A percentile compares a stretch with the other conserved stretches of the same genome.
Conservation (phyloP, 1,139 yeast genomes). For the Waltiozyma sp. region DNA sequence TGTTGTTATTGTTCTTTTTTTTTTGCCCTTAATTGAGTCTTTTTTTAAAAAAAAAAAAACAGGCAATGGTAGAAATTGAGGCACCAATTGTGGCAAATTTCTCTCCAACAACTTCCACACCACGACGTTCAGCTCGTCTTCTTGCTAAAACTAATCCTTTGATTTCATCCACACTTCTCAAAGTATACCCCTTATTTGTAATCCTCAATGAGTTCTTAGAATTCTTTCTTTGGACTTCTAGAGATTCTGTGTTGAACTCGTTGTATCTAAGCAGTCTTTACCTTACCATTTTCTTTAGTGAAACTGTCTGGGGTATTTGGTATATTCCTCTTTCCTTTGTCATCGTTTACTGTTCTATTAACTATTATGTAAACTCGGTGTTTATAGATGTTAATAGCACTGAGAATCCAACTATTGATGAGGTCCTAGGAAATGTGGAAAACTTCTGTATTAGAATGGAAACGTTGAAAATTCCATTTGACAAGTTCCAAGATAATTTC, state of each 20-base stretch:
- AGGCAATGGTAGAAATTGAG: background rate
- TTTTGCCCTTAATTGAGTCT: no score
- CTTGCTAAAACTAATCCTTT: constrained; percentile 32
- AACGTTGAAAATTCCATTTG: constrained; percentile 20
- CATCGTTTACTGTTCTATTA: constrained; percentile 6
- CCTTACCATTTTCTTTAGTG: constrained; percentile 8
- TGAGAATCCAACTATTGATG: constrained; percentile 41
- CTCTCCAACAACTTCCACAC: background rate
- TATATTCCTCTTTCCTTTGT: constrained; percentile 2
- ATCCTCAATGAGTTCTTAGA: constrained; percentile 20
- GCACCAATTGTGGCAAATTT: background rate
- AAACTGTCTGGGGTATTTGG: background rate
- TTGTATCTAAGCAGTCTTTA: constrained; percentile 8
- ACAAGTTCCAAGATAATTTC: constrained; percentile 10
- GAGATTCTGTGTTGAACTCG: constrained; percentile 9
- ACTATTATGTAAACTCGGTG: constrained; percentile 14
- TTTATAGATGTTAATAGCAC: constrained; percentile 7
- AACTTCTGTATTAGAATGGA: constrained; percentile 39
- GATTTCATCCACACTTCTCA: constrained; percentile 34
- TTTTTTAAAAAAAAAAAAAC: no score
- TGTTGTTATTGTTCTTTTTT: no score
- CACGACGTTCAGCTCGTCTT: constrained; percentile 1
- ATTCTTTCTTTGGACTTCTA: constrained; percentile 12
- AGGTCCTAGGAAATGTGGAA: constrained; percentile 38
- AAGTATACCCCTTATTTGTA: constrained; percentile 36